Base-by-base conservation (phyloP, 2,329 filamentous ascomycete species). In the Hypomyces rosellus region DNA sequence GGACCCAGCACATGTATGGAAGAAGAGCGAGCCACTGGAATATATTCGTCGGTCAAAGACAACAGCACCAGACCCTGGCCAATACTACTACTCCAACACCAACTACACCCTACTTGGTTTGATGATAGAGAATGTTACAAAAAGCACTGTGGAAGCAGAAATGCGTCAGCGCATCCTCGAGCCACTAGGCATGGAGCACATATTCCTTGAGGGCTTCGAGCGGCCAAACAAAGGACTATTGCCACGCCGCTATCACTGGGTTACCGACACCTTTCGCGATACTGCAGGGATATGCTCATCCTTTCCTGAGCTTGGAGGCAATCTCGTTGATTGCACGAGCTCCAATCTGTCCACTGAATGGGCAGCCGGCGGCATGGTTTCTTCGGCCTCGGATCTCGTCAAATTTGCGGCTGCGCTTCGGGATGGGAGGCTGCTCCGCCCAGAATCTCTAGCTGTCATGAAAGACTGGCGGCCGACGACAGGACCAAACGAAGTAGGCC, bases 71-170 rank as follows among this genome's bases (percentile, higher is more conserved):
- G 37, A 50, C 6, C 48, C 42, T 7, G 51, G 52, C 2, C 42
- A 52, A 6, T 55, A 37, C 7, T 49, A 51, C 46, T 55, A 55
- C 13, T 37, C 54, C 5, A 55, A 55, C 18, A 52, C 49, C 11
- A 55, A 55, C 44, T 55, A 54, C 49, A 53, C 52, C 20, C 46
- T 55, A 12, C 49, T 55, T 14, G 54, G 54, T 7, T 40, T 54
- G 6, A 42, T 55, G 13, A 46, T 55, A 15, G 54, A 55, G 42
- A 40, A 34, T 3, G 37, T 50, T 22, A 50, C 51, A 11, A 34
- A 41, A 7, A 54, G 41, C 12, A 46, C 49, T 4, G 51, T 40
- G 33, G 54, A 55, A 14, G 38, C 20, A 6, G 51, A 54, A 34
- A 52, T 55, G 2, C 51, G 51, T 8, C 44, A 36, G 14, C 34